A percentile compares a stretch with the other conserved stretches of the same genome.
Conservation (phyloP, 1,284 basidiomycete genomes). For the Malassezia restricta region DNA sequence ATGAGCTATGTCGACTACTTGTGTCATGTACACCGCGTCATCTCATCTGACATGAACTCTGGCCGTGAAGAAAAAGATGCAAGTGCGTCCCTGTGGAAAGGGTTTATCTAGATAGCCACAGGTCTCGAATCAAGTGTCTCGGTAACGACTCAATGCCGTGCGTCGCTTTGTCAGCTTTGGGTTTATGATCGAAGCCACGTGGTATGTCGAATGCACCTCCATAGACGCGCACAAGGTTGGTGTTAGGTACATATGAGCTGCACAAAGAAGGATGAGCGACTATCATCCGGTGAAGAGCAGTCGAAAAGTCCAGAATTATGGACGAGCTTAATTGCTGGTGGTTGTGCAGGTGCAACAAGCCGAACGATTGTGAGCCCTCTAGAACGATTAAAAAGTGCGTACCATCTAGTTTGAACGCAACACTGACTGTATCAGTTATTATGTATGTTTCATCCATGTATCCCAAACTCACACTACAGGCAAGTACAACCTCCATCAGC, state of each 20-base stretch:
- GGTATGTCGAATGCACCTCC: too few species aligned
- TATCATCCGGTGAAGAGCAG: constrained; percentile 9
- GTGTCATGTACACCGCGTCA: constrained; percentile 41
- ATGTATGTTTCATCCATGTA: constrained; percentile 54
- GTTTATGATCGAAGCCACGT: too few species aligned
- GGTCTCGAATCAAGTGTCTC: not conserved
- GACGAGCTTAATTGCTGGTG: constrained; percentile 57
- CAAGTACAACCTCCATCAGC: constrained; percentile 32
- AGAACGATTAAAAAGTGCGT: constrained; percentile 66
- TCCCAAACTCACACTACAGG: constrained; percentile 3
- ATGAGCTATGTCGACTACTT: constrained; percentile 51
- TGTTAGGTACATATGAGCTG: too few species aligned
- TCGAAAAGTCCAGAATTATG: constrained; percentile 8
- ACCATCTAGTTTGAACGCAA: not conserved
- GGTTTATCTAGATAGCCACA: constrained; percentile 5
- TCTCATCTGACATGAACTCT: constrained; percentile 34
- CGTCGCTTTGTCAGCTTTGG: too few species aligned
- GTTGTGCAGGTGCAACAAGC: constrained; percentile 54
- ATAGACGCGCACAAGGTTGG: too few species aligned
- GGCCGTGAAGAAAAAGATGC: constrained; percentile 20
- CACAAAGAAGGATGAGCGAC: constrained; percentile 9
- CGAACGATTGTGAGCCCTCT: constrained; percentile 82
- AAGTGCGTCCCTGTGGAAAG: constrained; percentile 14
- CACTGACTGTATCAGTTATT: constrained; percentile 52
- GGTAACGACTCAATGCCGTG: too few species aligned